These are phyloP conservation scores for Teratosphaeria nubilosa DNA, from an alignment of 2,329 filamentous ascomycete species.

Conservation along the genomic window DNA sequence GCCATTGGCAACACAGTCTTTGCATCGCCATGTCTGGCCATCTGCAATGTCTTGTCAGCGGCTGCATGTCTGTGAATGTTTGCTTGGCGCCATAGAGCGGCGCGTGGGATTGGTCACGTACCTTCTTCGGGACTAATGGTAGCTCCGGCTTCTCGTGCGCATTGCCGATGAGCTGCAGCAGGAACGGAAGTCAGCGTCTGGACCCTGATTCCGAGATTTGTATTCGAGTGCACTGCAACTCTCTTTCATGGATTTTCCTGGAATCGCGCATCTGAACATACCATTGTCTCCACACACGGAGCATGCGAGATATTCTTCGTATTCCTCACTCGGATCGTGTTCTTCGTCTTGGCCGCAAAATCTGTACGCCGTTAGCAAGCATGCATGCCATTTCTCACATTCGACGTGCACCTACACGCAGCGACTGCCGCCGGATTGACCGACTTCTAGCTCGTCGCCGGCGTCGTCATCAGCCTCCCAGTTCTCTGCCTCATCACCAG, in stretches of 20 bases:
- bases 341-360: slow-evolving; percentile 80
- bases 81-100: slow-evolving; percentile 9
- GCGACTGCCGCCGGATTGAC: slow-evolving; percentile 43
- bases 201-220: slow-evolving; percentile 20
- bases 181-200: slow-evolving; percentile 37
- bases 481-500: slow-evolving; percentile 38
- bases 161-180: slow-evolving; percentile 74
- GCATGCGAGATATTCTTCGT: slow-evolving; percentile 69
- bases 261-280: slow-evolving; percentile 39
- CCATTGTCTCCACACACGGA: slow-evolving; percentile 70
- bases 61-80: slow-evolving; percentile 11
- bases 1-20: slow-evolving; percentile 44
- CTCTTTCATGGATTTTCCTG: slow-evolving; percentile 12
- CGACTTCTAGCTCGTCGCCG: slow-evolving; percentile 43
- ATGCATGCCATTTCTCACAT: neutral
- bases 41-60: slow-evolving; percentile 32
- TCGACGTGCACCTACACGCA: slow-evolving; percentile 49
- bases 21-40: slow-evolving; percentile 52
- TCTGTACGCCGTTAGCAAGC: slow-evolving; percentile 39
- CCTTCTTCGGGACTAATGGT: slow-evolving; percentile 52
- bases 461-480: slow-evolving; percentile 45
- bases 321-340: slow-evolving; percentile 70
- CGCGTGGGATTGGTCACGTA: slow-evolving; percentile 34
- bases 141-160: slow-evolving; percentile 60
- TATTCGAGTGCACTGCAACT: slow-evolving; percentile 4